Evolutionary conservation across 768 basidiomycete species (phyloP).

Genomic region (Rickenella mellea): DNA sequence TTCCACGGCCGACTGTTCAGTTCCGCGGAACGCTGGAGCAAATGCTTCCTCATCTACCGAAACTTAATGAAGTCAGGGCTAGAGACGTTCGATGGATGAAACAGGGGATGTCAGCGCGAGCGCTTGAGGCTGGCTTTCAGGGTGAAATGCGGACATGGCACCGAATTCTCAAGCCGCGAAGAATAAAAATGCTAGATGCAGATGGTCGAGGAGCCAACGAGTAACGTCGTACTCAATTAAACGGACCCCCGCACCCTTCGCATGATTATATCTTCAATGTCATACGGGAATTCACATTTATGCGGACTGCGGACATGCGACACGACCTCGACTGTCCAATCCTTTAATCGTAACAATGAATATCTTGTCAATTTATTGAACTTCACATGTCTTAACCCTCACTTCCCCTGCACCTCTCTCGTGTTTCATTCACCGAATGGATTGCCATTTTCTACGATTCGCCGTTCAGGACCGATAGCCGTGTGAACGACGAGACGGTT

Average conservation of each 20-base stretch:
- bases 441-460: too few species aligned
- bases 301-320: too few species aligned
- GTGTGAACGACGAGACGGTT: too few species aligned
- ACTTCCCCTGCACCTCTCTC: too few species aligned
- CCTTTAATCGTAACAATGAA: too few species aligned
- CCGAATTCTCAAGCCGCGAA: slow-evolving; percentile 44
- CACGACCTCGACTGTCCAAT: too few species aligned
- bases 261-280: too few species aligned
- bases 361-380: too few species aligned
- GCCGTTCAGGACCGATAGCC: too few species aligned
- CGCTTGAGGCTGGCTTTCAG: slow-evolving; percentile 68
- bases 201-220: slow-evolving; percentile 51
- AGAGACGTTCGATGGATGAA: slow-evolving; percentile 69
- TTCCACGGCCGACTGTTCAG: slow-evolving; percentile 60
- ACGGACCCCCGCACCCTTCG: too few species aligned
- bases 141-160: slow-evolving; percentile 75
- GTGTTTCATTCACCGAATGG: too few species aligned
- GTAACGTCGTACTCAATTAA: background rate
- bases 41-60: slow-evolving; percentile 46
- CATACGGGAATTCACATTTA: background rate
- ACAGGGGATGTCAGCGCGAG: slow-evolving; percentile 52
- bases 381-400: too few species aligned
- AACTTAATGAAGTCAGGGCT: slow-evolving; percentile 45
- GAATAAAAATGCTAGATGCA: slow-evolving; percentile 57
- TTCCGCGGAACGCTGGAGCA: slow-evolving; percentile 49